Evolutionary conservation across 768 basidiomycete genomes (phyloP).

Genomic region (Fistulinella prunicolor): DNA sequence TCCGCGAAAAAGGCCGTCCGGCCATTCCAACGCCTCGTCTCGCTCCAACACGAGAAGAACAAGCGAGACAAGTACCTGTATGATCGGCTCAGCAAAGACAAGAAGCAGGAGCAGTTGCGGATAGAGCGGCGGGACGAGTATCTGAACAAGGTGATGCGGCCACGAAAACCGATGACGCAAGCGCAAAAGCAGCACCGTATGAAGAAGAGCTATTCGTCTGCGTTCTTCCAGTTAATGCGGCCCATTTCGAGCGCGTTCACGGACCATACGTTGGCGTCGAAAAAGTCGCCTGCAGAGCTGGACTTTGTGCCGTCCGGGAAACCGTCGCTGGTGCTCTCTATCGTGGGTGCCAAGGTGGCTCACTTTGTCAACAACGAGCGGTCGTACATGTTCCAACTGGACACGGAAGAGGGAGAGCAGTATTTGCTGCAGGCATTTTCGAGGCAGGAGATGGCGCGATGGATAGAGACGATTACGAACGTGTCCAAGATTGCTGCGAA

Average conservation of each 20-base stretch:
- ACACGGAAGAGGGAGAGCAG: slow-evolving; percentile 85
- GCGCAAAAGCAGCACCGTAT: slow-evolving; percentile 76
- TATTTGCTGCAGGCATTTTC: slow-evolving; percentile 74
- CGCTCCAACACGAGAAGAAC: slow-evolving; percentile 75
- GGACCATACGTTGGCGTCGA: slow-evolving; percentile 48
- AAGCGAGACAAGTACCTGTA: slow-evolving; percentile 72
- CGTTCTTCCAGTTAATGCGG: slow-evolving; percentile 84
- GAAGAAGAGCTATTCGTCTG: slow-evolving; percentile 83
- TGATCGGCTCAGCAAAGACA: slow-evolving; percentile 70
- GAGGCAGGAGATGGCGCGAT: slow-evolving; percentile 68
- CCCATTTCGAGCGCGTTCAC: slow-evolving; percentile 85
- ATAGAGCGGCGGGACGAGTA: slow-evolving; percentile 74
- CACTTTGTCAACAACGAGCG: slow-evolving; percentile 77
- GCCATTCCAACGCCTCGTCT: slow-evolving; percentile 64
- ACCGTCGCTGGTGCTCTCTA: slow-evolving; percentile 69
- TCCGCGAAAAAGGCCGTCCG: slow-evolving; percentile 54
- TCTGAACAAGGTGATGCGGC: slow-evolving; percentile 68
- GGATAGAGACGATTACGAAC: slow-evolving; percentile 72
- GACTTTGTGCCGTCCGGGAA: slow-evolving; percentile 74
- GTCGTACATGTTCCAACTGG: slow-evolving; percentile 78
- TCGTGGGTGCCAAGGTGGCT: slow-evolving; percentile 68
- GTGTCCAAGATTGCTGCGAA: slow-evolving; percentile 73
- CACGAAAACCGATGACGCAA: slow-evolving; percentile 46
- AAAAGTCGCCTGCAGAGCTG: slow-evolving; percentile 67
- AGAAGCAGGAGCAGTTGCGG: slow-evolving; percentile 68